phyloP scores from a whole-genome alignment of 371 early-diverging fungal species.

The Cokeromyces recurvatus region DNA sequence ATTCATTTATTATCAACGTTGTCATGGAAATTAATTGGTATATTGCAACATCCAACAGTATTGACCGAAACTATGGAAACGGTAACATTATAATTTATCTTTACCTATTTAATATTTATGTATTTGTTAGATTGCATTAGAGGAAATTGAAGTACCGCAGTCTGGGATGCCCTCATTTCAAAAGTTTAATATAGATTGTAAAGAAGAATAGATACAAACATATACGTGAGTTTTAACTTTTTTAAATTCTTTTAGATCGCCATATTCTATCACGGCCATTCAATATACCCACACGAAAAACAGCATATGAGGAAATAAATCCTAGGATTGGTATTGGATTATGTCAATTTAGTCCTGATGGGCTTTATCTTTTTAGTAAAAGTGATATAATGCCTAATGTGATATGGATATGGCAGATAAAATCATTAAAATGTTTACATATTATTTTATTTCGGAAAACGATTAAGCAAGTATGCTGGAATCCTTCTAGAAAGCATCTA shows the following conservation, averaged over 20 bases:
- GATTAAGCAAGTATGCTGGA: conserved; percentile 50
- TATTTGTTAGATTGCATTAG: no score
- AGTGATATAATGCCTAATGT: conserved; percentile 61
- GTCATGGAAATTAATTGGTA: conserved; percentile 27
- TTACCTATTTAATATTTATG: no score
- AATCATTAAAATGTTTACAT: conserved; percentile 29
- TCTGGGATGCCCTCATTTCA: no score
- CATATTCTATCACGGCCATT: conserved; percentile 40
- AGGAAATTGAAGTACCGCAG: no score
- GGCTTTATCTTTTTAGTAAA: conserved; percentile 42
- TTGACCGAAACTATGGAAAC: background rate
- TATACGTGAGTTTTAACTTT: no score
- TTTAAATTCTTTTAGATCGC: no score
- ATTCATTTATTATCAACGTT: conserved; percentile 18
- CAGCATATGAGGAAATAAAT: conserved; percentile 57
- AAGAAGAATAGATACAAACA: no score
- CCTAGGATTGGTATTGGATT: conserved; percentile 57
- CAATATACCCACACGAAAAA: conserved; percentile 35
- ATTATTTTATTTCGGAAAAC: conserved; percentile 46
- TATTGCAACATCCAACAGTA: conserved; percentile 12
- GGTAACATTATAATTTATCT: no score
- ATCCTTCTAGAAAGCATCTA: conserved; percentile 44
- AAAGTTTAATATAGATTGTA: no score
- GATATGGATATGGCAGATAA: conserved; percentile 63
- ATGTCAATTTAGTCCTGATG: conserved; percentile 57